Evolutionary conservation across 805 yeast species (phyloP).

Genomic region (Barnettozyma sp.): DNA sequence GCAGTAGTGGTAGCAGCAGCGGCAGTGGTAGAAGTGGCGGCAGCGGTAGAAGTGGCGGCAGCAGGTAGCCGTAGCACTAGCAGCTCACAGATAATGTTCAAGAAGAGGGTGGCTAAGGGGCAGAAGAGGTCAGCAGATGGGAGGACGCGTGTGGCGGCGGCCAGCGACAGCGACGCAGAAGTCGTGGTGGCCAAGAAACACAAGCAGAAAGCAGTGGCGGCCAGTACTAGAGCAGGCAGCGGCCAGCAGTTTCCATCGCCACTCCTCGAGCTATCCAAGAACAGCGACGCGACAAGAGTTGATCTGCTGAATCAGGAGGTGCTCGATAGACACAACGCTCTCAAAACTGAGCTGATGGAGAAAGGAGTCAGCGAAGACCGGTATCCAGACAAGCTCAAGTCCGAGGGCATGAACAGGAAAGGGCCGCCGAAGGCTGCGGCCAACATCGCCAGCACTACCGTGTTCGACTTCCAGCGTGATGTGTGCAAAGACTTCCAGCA

Average conservation of each 20-base stretch:
- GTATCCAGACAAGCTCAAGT: slow-evolving; percentile 20
- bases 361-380: no score
- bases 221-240: no score
- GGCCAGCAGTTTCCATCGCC: neutral
- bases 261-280: slow-evolving; percentile 16
- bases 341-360: neutral
- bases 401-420: slow-evolving; percentile 20
- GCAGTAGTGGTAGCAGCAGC: no score
- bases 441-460: slow-evolving; percentile 56
- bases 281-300: slow-evolving; percentile 22
- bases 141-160: slow-evolving; percentile 5
- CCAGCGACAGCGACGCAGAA: slow-evolving; percentile 11
- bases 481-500: slow-evolving; percentile 87
- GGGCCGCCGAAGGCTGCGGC: slow-evolving; percentile 37
- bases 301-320: slow-evolving; percentile 20
- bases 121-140: slow-evolving; percentile 8
- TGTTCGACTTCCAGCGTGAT: slow-evolving; percentile 85
- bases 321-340: slow-evolving; percentile 13
- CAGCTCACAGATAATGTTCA: slow-evolving; percentile 28
- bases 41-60: no score
- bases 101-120: slow-evolving; percentile 29
- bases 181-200: no score
- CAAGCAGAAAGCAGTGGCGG: slow-evolving; percentile 5
- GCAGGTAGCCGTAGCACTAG: no score
- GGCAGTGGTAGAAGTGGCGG: no score